These are phyloP conservation scores for Trifolium repens DNA, from an alignment of 306 rosid genomes.

Conservation along the genomic window DNA sequence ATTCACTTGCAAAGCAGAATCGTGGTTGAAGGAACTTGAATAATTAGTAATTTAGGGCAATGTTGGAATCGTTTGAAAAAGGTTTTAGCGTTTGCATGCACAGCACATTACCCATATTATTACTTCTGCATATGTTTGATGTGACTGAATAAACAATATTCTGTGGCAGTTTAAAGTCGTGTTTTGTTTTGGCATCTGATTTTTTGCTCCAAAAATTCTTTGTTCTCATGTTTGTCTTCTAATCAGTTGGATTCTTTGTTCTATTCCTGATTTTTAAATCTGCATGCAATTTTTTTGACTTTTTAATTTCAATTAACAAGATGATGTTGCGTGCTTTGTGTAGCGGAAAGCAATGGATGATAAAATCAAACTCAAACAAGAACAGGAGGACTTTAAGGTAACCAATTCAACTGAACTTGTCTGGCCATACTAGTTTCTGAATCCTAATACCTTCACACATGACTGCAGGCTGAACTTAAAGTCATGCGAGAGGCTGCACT, in stretches of 20 bases:
- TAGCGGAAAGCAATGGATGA: constrained; percentile 87
- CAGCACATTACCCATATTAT: constrained; percentile 9
- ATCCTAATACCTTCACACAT: constrained; percentile 29
- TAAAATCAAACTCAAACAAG: constrained; percentile 81
- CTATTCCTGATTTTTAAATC: constrained; percentile 1
- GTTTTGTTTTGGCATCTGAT: constrained; percentile 18
- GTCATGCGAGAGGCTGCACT: constrained; percentile 89
- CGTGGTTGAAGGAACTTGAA: constrained; percentile 5
- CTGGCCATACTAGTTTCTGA: constrained; percentile 25
- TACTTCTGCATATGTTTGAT: constrained; percentile 29
- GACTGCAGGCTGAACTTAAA: constrained; percentile 71
- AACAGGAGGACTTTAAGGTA: constrained; percentile 79
- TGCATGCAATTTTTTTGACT: constrained; percentile 3
- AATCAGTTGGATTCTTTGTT: constrained; percentile 24
- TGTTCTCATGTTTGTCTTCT: constrained; percentile 31
- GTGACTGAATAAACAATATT: neutral
- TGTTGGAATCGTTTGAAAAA: constrained; percentile 13
- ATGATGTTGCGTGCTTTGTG: constrained; percentile 46
- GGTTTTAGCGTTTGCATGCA: constrained; percentile 1
- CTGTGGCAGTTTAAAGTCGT: neutral
- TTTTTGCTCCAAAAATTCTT: neutral
- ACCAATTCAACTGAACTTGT: constrained; percentile 30
- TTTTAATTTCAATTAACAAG: constrained; percentile 29
- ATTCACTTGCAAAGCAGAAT: neutral
- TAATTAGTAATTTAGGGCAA: constrained; percentile 13